Conservation (phyloP, 2,329 filamentous ascomycete species). For the Rutstroemia sp. region DNA sequence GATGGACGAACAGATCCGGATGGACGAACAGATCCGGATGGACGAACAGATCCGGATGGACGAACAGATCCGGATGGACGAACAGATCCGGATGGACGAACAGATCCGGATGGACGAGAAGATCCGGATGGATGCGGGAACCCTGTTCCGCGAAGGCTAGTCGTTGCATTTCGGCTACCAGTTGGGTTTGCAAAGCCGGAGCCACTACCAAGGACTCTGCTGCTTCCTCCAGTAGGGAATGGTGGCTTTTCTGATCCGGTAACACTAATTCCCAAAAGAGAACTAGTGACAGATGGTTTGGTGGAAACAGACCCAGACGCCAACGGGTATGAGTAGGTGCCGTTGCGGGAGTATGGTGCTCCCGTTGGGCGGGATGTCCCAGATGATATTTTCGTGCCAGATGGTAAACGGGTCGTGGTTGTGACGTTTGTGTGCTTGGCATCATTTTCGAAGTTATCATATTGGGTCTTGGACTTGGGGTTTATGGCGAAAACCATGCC, state of each 20-base stretch:
- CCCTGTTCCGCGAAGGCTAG: background rate
- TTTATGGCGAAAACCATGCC: conserved; percentile 16
- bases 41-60: background rate
- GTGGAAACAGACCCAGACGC: background rate
- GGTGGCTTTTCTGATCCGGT: background rate
- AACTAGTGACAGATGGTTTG: background rate
- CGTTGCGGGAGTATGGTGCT: background rate
- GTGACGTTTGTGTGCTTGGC: conserved; percentile 1
- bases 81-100: background rate
- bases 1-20: background rate
- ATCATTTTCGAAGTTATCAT: conserved; percentile 1
- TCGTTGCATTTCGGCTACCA: background rate
- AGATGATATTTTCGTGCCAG: background rate
- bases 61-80: background rate
- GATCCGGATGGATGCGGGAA: background rate
- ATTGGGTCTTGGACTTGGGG: conserved; percentile 3
- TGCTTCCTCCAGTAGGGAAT: conserved; percentile 2
- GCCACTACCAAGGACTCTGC: background rate
- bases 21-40: background rate
- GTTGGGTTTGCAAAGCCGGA: background rate
- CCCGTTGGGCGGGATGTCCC: background rate
- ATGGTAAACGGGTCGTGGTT: background rate
- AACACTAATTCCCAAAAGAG: background rate
- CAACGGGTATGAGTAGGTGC: conserved; percentile 1
- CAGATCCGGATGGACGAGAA: background rate